Evolutionary conservation across 495 filamentous ascomycete genomes (phyloP), one percentile per base, ranked within the genome.

Genomic region (Cercophora sp.): DNA sequence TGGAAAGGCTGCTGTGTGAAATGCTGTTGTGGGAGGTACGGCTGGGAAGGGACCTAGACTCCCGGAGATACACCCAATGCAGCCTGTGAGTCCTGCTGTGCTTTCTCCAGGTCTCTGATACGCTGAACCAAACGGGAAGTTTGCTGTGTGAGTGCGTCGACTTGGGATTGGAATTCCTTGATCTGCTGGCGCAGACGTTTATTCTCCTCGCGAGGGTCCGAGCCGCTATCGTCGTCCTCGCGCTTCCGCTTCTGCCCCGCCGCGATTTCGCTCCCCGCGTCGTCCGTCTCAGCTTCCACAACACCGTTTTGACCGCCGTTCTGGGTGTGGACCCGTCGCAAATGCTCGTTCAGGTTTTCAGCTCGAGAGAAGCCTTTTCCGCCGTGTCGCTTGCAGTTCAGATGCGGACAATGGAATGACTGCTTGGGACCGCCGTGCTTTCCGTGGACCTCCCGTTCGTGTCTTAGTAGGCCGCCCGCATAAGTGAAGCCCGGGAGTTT

Each of bases 401-500:
- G 58, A 52, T 88, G 80, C 0, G 89, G 88, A 56, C 91, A 96
- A 65, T 85, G 80, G 37, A 89, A 78, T 40, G 82, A 79, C 47
- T 88, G 82, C 70, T 89, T 86, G 16, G 89, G 86, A 4, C 89
- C 89, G 40, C 87, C 85, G 61, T 91, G 84, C 69, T 88, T 87
- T 62, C 83, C 84, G 69, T 96, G 91, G 1, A 96, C 89, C 69
- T 96, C 91, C 42, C 91, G 83, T 65, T 94, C 85, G 72, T 96
- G 91, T 3, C 91, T 81, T 8, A 91, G 68, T 2, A 96, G 80
- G 8, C 91, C 91, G 18, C 91, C 91, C 0, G 85, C 88, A 66
- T 96, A 96, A 11, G 91, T 96, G 71, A 96, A 96, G 16, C 91
- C 91, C 55, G 87, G 86, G 0, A 96, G 79, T 57, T 95, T 95